Evolutionary conservation across 352 stramenopile genomes (phyloP).

Genomic region (Phytophthora boehmeriae): DNA sequence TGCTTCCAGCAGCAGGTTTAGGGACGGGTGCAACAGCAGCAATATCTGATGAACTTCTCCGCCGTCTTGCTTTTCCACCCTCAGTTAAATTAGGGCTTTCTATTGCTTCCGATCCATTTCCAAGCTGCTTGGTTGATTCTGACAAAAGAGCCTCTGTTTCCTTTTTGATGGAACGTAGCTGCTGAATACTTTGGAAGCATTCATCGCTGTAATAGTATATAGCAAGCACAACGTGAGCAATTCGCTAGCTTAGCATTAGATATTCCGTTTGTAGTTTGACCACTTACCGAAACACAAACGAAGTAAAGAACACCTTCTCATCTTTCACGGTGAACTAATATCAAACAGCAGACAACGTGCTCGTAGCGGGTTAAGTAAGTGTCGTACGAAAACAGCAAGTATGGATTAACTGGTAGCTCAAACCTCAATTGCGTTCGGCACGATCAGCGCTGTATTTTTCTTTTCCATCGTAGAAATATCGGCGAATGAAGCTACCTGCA

Average conservation of each 20-base stretch:
- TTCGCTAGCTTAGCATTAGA: background rate
- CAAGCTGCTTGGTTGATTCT: conserved; percentile 16
- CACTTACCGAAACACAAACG: conserved; percentile 80
- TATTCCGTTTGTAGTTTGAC: background rate
- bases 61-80: conserved; percentile 15
- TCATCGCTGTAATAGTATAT: conserved; percentile 60
- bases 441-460: conserved; percentile 86
- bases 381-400: background rate
- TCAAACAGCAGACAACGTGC: conserved; percentile 1
- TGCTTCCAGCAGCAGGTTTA: conserved; percentile 5
- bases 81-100: conserved; percentile 2
- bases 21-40: conserved; percentile 32
- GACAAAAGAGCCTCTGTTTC: conserved; percentile 65
- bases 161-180: conserved; percentile 79
- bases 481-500: conserved; percentile 75
- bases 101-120: background rate
- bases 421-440: conserved; percentile 88
- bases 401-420: background rate
- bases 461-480: conserved; percentile 81
- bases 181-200: conserved; percentile 80
- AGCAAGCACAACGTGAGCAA: background rate
- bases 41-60: conserved; percentile 27
- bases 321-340: conserved; percentile 65
- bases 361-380: background rate
- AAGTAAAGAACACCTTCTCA: conserved; percentile 82